Conservation (phyloP, 2,329 filamentous ascomycete species). For the Neopestalotiopsis clavispora region DNA sequence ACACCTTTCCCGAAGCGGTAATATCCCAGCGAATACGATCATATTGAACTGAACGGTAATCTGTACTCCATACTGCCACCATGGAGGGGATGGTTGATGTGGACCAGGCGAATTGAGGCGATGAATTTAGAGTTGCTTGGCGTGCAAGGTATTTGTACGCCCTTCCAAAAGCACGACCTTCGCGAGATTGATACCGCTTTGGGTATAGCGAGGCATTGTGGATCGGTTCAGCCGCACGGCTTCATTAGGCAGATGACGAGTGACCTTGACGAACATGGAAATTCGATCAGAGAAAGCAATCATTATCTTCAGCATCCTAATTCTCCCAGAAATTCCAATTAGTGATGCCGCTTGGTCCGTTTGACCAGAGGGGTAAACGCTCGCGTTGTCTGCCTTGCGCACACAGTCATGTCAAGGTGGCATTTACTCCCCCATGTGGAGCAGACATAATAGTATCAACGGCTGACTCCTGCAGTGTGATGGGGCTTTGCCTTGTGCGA, state of each 20-base stretch:
- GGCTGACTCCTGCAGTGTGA: not conserved
- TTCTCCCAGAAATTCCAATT: not conserved
- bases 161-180: not conserved
- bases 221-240: not conserved
- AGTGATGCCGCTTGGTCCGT: conserved; percentile 18
- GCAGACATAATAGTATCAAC: not conserved
- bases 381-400: conserved; percentile 18
- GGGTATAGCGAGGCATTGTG: conserved; percentile 12
- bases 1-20: conserved; percentile 8
- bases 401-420: conserved; percentile 19
- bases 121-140: not conserved
- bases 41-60: no score
- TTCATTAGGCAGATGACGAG: not conserved
- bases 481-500: conserved; percentile 10
- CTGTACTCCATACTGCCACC: no score
- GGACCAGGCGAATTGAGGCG: no score
- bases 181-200: conserved; percentile 16
- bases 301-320: not conserved
- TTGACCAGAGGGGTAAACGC: conserved; percentile 16
- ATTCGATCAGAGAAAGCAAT: no score
- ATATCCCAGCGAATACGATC: conserved; percentile 11
- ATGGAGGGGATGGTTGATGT: no score
- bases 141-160: not conserved
- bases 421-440: not conserved
- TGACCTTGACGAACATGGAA: not conserved